Evolutionary conservation across 192 early-diverging fungal species (phyloP).

Genomic region (Thoreauomyces humboldtii): DNA sequence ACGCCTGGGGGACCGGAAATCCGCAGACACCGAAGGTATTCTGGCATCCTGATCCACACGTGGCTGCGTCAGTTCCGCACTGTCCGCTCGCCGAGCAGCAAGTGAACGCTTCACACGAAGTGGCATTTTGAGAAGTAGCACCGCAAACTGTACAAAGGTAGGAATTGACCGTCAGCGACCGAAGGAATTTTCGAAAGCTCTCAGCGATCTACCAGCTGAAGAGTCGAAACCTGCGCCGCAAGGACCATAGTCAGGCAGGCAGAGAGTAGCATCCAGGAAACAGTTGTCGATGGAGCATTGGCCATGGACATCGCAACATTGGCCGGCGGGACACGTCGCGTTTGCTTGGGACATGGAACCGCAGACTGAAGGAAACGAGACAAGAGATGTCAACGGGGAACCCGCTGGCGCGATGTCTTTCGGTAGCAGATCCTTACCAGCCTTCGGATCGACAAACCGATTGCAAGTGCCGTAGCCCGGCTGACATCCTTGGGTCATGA

Average conservation of each 20-base stretch:
- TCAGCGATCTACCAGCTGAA: neutral
- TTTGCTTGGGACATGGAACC: neutral
- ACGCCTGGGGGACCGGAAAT: conserved; percentile 1
- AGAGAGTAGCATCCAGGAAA: neutral
- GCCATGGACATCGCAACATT: neutral
- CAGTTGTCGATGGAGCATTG: neutral
- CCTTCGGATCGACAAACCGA: neutral
- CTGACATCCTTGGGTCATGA: neutral
- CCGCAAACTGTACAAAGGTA: neutral
- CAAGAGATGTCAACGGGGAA: too few relatives aligned
- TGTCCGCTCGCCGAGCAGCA: neutral
- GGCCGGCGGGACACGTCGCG: conserved; percentile 1
- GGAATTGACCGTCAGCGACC: too few relatives aligned
- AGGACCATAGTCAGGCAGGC: neutral
- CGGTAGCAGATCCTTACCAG: too few relatives aligned
- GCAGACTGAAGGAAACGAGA: neutral
- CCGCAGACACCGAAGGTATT: neutral
- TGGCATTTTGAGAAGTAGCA: neutral
- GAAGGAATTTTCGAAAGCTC: too few relatives aligned
- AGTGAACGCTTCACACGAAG: neutral
- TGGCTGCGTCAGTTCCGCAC: neutral
- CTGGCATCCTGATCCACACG: neutral
- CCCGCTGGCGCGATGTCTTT: too few relatives aligned
- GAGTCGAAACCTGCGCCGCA: neutral
- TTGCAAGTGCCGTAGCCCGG: neutral